Evolutionary conservation across 345 rosid genomes (phyloP), one percentile per base, ranked within the genome.

Genomic region (Dipteronia sinensis): DNA sequence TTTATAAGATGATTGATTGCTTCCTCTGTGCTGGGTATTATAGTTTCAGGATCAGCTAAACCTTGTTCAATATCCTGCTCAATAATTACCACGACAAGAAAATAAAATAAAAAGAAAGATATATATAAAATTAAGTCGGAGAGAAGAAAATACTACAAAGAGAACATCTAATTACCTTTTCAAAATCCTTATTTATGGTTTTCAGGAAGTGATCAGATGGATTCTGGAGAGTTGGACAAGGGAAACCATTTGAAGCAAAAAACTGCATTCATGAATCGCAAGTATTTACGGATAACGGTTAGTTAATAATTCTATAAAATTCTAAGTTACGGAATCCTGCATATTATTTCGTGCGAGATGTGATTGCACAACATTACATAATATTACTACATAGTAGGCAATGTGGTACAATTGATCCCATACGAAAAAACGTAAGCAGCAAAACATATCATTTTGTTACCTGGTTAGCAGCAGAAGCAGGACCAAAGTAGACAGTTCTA

Each of bases 131-230:
- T 6, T 4, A 34, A 34, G 38, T 34, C 38, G 4, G 38, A 34
- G 38, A 34, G 38, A 34, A 34, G 38, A 34, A 31, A 31, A 34
- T 34, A 34, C 38, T 34, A 34, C 38, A 34, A 34, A 34, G 5
- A 12, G 16, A 4, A 38, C 7, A 16, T 2, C 31, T 9, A 34
- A 34, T 34, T 79, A 89, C 92, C 84, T 17, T 49, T 12, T 86
- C 83, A 20, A 88, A 88, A 75, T 88, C 91, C 49, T 76, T 82
- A 67, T 88, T 86, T 25, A 86, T 83, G 49, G 86, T 85, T 76
- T 81, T 82, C 56, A 85, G 86, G 71, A 83, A 87, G 65, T 87
- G 88, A 78, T 87, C 88, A 34, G 88, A 83, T 13, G 90, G 90
- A 22, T 82, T 87, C 65, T 82, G 87, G 40, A 82, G 81, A 27